Evolutionary conservation across 805 yeast genomes (phyloP), one percentile per base, ranked within the genome.

Genomic region (Babjeviella inositovora): DNA sequence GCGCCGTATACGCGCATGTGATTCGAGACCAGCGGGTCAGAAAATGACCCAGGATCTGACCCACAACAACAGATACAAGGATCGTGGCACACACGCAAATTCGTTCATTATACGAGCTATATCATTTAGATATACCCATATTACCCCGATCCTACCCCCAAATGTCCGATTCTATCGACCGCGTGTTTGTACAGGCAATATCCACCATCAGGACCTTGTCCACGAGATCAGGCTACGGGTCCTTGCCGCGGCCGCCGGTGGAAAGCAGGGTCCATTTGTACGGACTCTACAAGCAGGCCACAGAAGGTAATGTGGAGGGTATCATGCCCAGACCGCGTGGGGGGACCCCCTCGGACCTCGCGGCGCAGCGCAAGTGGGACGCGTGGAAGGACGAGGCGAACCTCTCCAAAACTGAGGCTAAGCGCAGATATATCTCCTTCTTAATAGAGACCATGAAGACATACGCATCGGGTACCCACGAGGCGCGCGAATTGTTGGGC

Each of bases 241-340:
- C 73, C 7, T 48, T 77, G 14, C 82, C 85, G 1, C 57, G 85
- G 14, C 93, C 93, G 1, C 84, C 90, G 1, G 62, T 77, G 3
- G 74, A 70, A 25, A 64, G 56, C 29, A 45, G 93, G 16, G 68
- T 74, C 28, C 59, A 58, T 32, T 55, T 81, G 4, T 81, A 81
- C 42, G 93, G 93, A 0, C 57, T 81, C 23, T 81, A 80, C 48
- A 82, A 81, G 37, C 94, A 81, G 41, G 85, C 93, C 2, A 81
- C 92, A 5, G 87, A 79, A 45, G 94, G 94, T 6, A 70, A 81
- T 41, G 82, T 77, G 6, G 63, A 61, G 22, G 73, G 73, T 2
- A 55, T 74, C 19, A 62, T 76, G 68, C 60, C 62, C 3, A 50
- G 82, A 22, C 87, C 87, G 1, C 44, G 46, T 1, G 85, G 84